phyloP scores from a whole-genome alignment of 2,329 filamentous ascomycete genomes.

The Coniochaeta sp. region DNA sequence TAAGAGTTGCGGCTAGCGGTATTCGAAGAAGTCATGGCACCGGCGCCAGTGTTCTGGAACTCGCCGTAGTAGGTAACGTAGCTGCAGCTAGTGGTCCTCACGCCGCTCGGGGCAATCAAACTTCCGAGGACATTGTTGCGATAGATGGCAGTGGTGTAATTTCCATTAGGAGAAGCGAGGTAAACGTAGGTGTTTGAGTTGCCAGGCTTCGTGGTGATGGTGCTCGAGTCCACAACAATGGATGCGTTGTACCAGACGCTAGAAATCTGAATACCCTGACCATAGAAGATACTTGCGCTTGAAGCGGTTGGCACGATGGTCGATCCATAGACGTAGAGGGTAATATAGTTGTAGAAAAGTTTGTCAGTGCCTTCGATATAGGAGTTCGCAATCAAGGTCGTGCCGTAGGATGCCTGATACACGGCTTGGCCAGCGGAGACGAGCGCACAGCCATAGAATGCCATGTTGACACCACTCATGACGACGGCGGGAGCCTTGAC shows the following conservation, averaged over 20 bases:
- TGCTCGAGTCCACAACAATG: conserved; percentile 30
- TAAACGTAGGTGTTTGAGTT: conserved; percentile 29
- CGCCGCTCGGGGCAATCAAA: conserved; percentile 27
- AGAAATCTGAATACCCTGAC: conserved; percentile 22
- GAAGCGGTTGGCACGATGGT: conserved; percentile 29
- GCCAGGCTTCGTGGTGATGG: conserved; percentile 23
- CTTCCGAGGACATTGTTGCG: conserved; percentile 27
- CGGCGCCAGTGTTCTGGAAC: conserved; percentile 29
- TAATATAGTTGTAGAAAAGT: conserved; percentile 29
- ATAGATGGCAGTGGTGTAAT: conserved; percentile 30
- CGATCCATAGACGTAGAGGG: conserved; percentile 33
- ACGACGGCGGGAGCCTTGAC: conserved; percentile 14
- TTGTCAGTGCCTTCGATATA: conserved; percentile 36
- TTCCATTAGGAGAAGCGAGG: conserved; percentile 31
- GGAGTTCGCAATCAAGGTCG: conserved; percentile 31
- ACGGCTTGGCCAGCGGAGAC: conserved; percentile 25
- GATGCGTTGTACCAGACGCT: conserved; percentile 27
- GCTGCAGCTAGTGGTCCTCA: conserved; percentile 21
- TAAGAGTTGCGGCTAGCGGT: too few relatives aligned
- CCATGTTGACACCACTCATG: conserved; percentile 28
- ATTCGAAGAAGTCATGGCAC: conserved; percentile 8
- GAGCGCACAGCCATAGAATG: conserved; percentile 35
- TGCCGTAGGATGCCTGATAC: conserved; percentile 19
- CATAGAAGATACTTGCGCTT: conserved; percentile 28
- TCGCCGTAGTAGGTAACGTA: conserved; percentile 29